Base-by-base conservation (phyloP, 345 rosid genomes). In the Turritis glabra region DNA sequence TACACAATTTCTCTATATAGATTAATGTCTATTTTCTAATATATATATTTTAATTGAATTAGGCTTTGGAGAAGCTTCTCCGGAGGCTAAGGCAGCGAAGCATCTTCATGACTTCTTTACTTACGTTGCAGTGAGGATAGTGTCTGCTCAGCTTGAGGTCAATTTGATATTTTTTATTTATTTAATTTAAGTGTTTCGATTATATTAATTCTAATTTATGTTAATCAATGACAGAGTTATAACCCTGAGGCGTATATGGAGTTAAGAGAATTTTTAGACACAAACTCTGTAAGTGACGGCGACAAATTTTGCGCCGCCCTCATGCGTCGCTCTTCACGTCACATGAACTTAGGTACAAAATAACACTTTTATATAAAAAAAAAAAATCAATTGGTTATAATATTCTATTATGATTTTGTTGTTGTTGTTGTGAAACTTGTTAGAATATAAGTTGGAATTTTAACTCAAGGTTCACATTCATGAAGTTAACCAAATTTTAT, bases 11-110 rank as follows among this genome's bases (percentile, higher is more conserved):
- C n/a, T 48, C 18, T 48, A 22, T 19, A 19, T 13, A 40, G 46
- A 50, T 12, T 5, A 19, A 4, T 53, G 19, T 25, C 5, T 53
- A 12, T 68, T 59, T 37, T 18, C 11, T 14, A n/a, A n/a, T n/a
- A n/a, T n/a, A n/a, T n/a, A n/a, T n/a, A n/a, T 52, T 19, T 12
- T 23, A 25, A 46, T 30, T 57, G 13, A 74, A 30, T 37, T 58
- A 75, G 96, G 98, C 18, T 90, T 86, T 72, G 96, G 93, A 69
- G 96, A 88, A 74, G 97, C 87, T 35, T 93, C 98, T 23, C 97
- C 98, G n/a, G 98, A 93, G 75, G 83, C 83, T 22, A 89, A 93
- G 63, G 92, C 91, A 25, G 86, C 91, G 5, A 82, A 79, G 19
- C 88, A 93, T 75, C 88, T 89, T 53, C 93, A 93, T 77, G 73